phyloP scores from a whole-genome alignment of 345 rosid species.

The Clarkia xantiana region DNA sequence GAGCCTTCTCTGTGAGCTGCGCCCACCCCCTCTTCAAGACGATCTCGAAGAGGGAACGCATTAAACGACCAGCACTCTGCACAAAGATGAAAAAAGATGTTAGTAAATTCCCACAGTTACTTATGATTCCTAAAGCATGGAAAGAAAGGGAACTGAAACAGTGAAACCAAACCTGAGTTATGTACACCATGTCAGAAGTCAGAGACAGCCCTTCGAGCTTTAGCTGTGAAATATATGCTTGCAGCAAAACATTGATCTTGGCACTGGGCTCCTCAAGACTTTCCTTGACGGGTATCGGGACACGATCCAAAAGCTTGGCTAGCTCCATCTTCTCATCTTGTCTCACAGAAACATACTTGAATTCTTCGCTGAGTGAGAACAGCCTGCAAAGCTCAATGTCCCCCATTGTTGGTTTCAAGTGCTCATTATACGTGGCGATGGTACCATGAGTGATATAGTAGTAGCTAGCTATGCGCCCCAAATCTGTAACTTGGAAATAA shows the following conservation, averaged over 20 bases:
- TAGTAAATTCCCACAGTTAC: neutral
- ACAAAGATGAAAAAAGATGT: constrained; percentile 7
- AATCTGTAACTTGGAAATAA: constrained; percentile 90
- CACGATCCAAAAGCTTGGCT: constrained; percentile 81
- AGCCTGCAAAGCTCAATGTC: constrained; percentile 81
- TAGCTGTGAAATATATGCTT: constrained; percentile 88
- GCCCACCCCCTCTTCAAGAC: constrained; percentile 95
- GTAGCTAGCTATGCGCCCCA: constrained; percentile 99
- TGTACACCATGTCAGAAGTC: constrained; percentile 86
- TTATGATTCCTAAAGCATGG: neutral
- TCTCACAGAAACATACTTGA: constrained; percentile 86
- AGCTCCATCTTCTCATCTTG: constrained; percentile 99
- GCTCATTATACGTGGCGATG: constrained; percentile 77
- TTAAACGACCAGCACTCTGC: constrained; percentile 86
- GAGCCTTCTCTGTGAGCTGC: constrained; percentile 80
- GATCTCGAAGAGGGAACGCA: constrained; percentile 88
- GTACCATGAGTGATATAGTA: constrained; percentile 89
- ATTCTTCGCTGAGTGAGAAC: constrained; percentile 86
- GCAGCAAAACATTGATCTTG: constrained; percentile 85
- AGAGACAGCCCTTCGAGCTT: constrained; percentile 95
- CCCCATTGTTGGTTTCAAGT: constrained; percentile 95
- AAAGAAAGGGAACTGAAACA: constrained; percentile 3
- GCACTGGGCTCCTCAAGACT: constrained; percentile 94
- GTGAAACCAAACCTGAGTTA: constrained; percentile 57
- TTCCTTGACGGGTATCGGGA: constrained; percentile 92